Evolutionary conservation across 2,329 filamentous ascomycete genomes (phyloP).

Genomic region (Penicillium polonicum): DNA sequence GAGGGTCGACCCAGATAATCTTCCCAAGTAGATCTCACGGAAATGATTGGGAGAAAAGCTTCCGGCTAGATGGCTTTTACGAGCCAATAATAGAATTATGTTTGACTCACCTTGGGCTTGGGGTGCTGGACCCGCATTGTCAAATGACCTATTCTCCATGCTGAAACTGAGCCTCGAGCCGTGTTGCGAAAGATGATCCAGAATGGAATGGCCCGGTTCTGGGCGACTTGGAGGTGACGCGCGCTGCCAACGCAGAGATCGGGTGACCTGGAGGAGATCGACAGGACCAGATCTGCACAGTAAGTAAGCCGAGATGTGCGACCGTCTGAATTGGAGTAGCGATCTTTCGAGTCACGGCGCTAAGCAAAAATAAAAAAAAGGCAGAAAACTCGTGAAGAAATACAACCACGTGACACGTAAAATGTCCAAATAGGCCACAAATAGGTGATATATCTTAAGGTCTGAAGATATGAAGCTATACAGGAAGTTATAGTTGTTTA

Average conservation of each 20-base stretch:
- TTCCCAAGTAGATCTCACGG: constrained; percentile 10
- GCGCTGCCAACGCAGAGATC: constrained; percentile 38
- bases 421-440: background rate
- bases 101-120: constrained; percentile 20
- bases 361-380: background rate
- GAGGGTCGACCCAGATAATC: constrained; percentile 5
- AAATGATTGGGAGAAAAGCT: constrained; percentile 12
- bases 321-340: background rate
- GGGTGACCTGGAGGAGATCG: constrained; percentile 35
- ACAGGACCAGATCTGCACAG: constrained; percentile 28
- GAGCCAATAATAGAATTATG: constrained; percentile 6
- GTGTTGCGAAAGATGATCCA: background rate
- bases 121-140: constrained; percentile 22
- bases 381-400: background rate
- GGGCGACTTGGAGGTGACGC: constrained; percentile 17
- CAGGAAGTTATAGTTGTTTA: constrained; percentile 4
- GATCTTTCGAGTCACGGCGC: background rate
- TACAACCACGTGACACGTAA: constrained; percentile 5
- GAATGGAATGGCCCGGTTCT: constrained; percentile 7
- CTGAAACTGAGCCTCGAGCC: constrained; percentile 3
- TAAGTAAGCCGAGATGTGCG: constrained; percentile 17
- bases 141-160: constrained; percentile 25
- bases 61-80: constrained; percentile 3
- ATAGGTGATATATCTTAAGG: background rate
- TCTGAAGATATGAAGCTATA: constrained; percentile 6